Base-by-base conservation (phyloP, 768 basidiomycete genomes). In the Podaxis sp. region DNA sequence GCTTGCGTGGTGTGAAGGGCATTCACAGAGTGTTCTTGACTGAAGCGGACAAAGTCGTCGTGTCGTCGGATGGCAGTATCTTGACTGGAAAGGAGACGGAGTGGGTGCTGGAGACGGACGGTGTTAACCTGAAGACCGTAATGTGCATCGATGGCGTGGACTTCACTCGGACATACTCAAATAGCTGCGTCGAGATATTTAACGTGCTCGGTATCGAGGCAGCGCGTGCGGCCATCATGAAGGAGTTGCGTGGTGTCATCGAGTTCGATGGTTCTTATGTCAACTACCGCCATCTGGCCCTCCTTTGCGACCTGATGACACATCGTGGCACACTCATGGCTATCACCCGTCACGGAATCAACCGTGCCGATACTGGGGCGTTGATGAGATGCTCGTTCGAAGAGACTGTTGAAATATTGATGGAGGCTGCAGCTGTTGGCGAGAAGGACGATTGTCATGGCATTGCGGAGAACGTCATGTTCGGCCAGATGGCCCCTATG, bases 401-500 rank as follows among this genome's bases (percentile, higher is more conserved):
- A 74, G 97, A 98, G 80, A 99, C 97, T 2, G 97, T 99, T 64
- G 97, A 99, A 73, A 98, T 98, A 69, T 76, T 99, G 59, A 96
- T 98, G 90, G 97, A 99, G 73, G 97, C 97, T 0, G 97, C 97
- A 1, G 95, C 96, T 0, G 91, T 96, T 24, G 97, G 97, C 58
- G 96, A 98, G 79, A 93, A 94, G 74, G 97, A 99, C 66, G 96
- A 98, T 68, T 99, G 97, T 72, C 93, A 93, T 58, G 97, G 96
- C 49, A 88, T 99, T 36, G 97, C 97, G n/a, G 96, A 98, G 81
- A 98, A 98, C 70, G 94, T 99, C 46, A 88, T 99, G 83, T 94
- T 99, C 68, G 97, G 97, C 17, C 97, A 98, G 77, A 91, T 98
- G 86, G 96, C 96, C n/a, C 96, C 96, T 0, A 98, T 99, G 95